Conservation (phyloP, 2,329 filamentous ascomycete genomes). For the Exophiala viscosa region DNA sequence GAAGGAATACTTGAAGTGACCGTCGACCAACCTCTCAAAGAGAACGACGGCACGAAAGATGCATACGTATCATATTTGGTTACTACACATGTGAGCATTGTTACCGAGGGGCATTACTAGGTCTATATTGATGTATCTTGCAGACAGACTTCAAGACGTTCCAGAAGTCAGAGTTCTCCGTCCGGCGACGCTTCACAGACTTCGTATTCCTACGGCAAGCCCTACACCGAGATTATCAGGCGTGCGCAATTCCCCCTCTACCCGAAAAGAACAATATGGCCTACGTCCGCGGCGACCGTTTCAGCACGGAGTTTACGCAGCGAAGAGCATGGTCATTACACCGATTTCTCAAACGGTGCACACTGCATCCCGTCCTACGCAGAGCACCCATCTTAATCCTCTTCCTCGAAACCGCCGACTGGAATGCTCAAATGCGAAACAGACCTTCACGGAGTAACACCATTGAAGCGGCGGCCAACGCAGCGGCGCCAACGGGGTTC, state of each 20-base stretch:
- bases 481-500: conserved; percentile 56
- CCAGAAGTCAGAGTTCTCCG: conserved; percentile 71
- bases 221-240: conserved; percentile 79
- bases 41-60: conserved; percentile 94
- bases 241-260: conserved; percentile 86
- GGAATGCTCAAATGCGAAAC: conserved; percentile 92
- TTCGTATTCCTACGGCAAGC: conserved; percentile 96
- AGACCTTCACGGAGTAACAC: conserved; percentile 64
- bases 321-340: conserved; percentile 85
- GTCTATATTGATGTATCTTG: conserved; percentile 7
- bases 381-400: conserved; percentile 76
- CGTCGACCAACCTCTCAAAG: conserved; percentile 81
- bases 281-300: conserved; percentile 93
- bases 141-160: conserved; percentile 94
- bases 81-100: conserved; percentile 69
- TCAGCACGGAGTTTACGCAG: conserved; percentile 85
- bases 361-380: conserved; percentile 83
- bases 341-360: conserved; percentile 81
- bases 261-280: conserved; percentile 99
- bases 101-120: background rate
- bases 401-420: conserved; percentile 90
- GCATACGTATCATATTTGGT: conserved; percentile 95
- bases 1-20: conserved; percentile 77
- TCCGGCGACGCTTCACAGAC: conserved; percentile 92
- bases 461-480: conserved; percentile 39